Evolutionary conservation across 2,329 filamentous ascomycete species (phyloP).

Genomic region (Zasmidium angulare): DNA sequence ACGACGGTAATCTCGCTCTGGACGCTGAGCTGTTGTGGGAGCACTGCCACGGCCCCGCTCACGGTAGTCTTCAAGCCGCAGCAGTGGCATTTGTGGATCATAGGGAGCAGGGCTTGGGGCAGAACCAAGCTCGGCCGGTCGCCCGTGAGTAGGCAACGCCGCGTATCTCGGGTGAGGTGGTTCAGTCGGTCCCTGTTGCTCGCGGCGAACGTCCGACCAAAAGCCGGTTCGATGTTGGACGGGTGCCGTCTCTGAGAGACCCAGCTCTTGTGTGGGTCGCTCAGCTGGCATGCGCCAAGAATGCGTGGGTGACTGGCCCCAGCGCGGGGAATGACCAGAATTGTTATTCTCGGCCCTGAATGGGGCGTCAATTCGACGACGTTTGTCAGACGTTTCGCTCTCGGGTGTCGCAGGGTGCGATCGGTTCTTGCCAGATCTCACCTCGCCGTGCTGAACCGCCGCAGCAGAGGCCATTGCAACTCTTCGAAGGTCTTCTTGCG

Average conservation of each 20-base stretch:
- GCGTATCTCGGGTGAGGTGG: too few relatives aligned
- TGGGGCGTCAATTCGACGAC: neutral
- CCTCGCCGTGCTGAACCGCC: neutral
- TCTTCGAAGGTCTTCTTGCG: constrained; percentile 19
- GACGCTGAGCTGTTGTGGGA: neutral
- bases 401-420: constrained; percentile 17
- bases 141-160: too few relatives aligned
- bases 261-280: too few relatives aligned
- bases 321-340: too few relatives aligned
- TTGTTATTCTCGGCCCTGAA: too few relatives aligned
- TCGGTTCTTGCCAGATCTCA: constrained; percentile 3
- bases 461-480: constrained; percentile 16
- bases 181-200: too few relatives aligned
- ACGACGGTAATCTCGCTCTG: constrained; percentile 4
- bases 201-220: too few relatives aligned
- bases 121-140: too few relatives aligned
- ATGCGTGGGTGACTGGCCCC: too few relatives aligned
- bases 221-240: too few relatives aligned
- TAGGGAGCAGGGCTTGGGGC: neutral
- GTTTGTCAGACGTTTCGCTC: constrained; percentile 1
- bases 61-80: constrained; percentile 3
- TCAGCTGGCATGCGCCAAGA: too few relatives aligned
- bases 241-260: too few relatives aligned
- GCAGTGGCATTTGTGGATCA: constrained; percentile 7
- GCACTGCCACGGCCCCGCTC: neutral